Evolutionary conservation across 1,284 basidiomycete genomes (phyloP).

Genomic region (Leucoagaricus sp.): DNA sequence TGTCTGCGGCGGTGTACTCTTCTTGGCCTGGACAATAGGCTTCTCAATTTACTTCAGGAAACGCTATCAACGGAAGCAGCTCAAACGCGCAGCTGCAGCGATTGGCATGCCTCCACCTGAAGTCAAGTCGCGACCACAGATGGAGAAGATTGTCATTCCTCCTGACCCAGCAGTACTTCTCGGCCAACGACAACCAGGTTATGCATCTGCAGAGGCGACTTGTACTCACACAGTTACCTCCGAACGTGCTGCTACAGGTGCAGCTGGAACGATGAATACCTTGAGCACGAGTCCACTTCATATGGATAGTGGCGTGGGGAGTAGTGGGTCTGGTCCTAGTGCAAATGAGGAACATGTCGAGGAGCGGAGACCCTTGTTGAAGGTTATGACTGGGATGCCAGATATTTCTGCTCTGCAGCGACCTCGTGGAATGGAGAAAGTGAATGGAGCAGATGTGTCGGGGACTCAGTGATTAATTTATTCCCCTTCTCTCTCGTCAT

Average conservation of each 20-base stretch:
- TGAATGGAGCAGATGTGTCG: neutral
- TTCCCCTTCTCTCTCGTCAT: neutral
- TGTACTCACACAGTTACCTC: neutral
- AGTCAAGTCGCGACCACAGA: conserved; percentile 32
- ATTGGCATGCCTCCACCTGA: conserved; percentile 22
- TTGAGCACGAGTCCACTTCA: neutral
- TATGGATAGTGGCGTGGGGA: neutral
- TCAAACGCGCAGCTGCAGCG: conserved; percentile 32
- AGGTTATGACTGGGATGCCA: neutral
- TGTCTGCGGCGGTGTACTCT: conserved; percentile 54
- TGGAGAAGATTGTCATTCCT: conserved; percentile 45
- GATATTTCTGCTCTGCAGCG: neutral
- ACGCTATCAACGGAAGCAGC: conserved; percentile 40
- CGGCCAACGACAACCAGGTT: conserved; percentile 47
- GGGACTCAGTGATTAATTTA: neutral
- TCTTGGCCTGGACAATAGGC: conserved; percentile 53
- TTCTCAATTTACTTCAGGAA: conserved; percentile 47
- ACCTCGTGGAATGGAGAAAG: neutral
- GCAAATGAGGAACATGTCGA: neutral
- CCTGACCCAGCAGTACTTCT: conserved; percentile 66
- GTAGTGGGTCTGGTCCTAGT: neutral
- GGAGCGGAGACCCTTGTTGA: neutral
- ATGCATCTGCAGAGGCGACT: conserved; percentile 36
- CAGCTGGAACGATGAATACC: no score
- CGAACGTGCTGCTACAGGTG: neutral